Evolutionary conservation across 345 rosid species (phyloP), one percentile per base, ranked within the genome.

Genomic region (Theobroma cacao): DNA sequence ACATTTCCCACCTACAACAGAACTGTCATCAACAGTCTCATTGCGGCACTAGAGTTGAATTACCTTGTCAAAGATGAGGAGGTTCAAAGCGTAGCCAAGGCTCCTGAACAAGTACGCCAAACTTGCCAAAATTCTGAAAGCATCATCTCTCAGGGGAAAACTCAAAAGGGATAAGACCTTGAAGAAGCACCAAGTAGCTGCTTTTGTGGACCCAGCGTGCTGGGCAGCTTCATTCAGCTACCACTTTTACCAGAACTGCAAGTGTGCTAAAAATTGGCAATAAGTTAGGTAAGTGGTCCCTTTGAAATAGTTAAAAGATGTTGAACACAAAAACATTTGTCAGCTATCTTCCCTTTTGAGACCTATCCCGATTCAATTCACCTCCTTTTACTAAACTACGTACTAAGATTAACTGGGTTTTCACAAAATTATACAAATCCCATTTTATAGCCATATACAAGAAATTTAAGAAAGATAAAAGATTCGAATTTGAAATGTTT

Each of bases 281-380:
- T n/a, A 7, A 69, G 58, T 47, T 69, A 17, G 74, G 56, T 28
- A 28, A 47, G 74, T 69, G 74, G 74, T 28, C 74, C 74, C 58
- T 7, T 26, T 7, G 40, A 69, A 69, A 69, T 15, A 28, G 74
- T 69, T 47, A 5, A 69, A 45, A 69, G 74, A 31, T 69, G 26
- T 58, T 24, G 62, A 58, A 58, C 62, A 58, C 62, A 58, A 58
- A 9, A 24, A 58, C 62, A 58, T 58, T 55, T 58, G 62, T 56
- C 61, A 58, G 55, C 20, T 43, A 41, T 41, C 18, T 60, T 28
- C 65, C 30, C 43, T 24, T 56, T 60, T 30, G 17, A 24, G 14
- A 26, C 31, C 17, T 26, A 47, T 69, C 22, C 38, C 38, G 55
- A 69, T 28, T 7, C 74, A 28, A 17, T 47, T 69, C 15, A 69